Conservation (phyloP, 805 yeast genomes). For the Kodamaea nitidulidarum region DNA sequence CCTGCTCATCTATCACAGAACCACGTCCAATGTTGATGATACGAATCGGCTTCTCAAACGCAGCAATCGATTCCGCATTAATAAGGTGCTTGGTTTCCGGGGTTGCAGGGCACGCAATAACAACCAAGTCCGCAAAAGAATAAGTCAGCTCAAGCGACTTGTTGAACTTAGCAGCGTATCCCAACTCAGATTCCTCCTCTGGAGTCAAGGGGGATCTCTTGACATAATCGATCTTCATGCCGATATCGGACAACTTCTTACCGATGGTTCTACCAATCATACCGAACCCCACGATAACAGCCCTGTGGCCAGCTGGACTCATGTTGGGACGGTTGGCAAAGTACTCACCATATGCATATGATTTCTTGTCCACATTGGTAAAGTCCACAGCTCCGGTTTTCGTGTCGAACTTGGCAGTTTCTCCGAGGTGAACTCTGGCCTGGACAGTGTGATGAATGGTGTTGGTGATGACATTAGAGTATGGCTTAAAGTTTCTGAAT, state of each 20-base stretch:
- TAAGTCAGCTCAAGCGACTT: slow-evolving; percentile 29
- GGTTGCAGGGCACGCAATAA: slow-evolving; percentile 64
- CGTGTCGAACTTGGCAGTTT: slow-evolving; percentile 32
- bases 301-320: slow-evolving; percentile 56
- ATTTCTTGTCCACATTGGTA: slow-evolving; percentile 2
- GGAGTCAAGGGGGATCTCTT: slow-evolving; percentile 46
- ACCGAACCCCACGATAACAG: slow-evolving; percentile 71
- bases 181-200: slow-evolving; percentile 32
- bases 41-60: slow-evolving; percentile 52
- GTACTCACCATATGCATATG: slow-evolving; percentile 35
- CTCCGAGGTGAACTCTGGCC: slow-evolving; percentile 36
- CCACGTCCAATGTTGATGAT: slow-evolving; percentile 79
- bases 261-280: slow-evolving; percentile 68
- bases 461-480: slow-evolving; percentile 17
- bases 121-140: slow-evolving; percentile 51
- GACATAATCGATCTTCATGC: slow-evolving; percentile 61
- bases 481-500: slow-evolving; percentile 50
- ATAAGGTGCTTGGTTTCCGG: slow-evolving; percentile 54
- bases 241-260: slow-evolving; percentile 49
- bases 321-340: slow-evolving; percentile 44
- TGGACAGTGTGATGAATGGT: slow-evolving; percentile 34
- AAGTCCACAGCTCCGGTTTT: slow-evolving; percentile 31
- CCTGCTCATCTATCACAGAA: slow-evolving; percentile 61
- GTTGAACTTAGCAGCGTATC: slow-evolving; percentile 44
- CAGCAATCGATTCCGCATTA: slow-evolving; percentile 42